A percentile compares a stretch with the other conserved stretches of the same genome.
Conservation (phyloP, 1,284 basidiomycete species). For the Cronartium ribicola region DNA sequence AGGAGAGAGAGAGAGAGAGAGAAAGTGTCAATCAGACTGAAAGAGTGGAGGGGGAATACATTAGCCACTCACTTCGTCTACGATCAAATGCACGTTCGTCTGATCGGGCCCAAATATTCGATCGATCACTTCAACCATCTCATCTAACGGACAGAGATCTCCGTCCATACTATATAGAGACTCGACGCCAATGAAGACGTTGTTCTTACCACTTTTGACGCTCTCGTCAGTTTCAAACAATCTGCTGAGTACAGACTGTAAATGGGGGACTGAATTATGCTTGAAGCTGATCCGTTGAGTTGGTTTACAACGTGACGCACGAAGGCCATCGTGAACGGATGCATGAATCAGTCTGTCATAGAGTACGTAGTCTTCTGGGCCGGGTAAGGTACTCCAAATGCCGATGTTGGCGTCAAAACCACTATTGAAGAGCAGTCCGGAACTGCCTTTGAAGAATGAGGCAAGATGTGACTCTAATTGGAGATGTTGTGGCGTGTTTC, state of each 20-base stretch:
- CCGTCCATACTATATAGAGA: conserved; percentile 52
- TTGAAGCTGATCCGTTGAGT: conserved; percentile 58
- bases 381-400: conserved; percentile 77
- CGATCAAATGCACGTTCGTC: conserved; percentile 27
- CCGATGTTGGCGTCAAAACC: conserved; percentile 92
- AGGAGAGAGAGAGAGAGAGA: conserved; percentile 22
- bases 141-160: conserved; percentile 47
- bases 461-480: conserved; percentile 66
- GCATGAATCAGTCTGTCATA: conserved; percentile 90
- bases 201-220: conserved; percentile 12
- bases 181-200: conserved; percentile 49
- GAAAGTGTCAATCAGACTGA: background rate
- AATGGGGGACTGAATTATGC: conserved; percentile 64
- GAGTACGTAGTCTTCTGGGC: conserved; percentile 70
- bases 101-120: conserved; percentile 34
- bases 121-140: conserved; percentile 42
- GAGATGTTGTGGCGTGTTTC: conserved; percentile 65
- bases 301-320: conserved; percentile 60
- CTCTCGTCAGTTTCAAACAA: conserved; percentile 9
- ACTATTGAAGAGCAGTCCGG: conserved; percentile 83
- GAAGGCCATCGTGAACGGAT: conserved; percentile 82
- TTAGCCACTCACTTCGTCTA: conserved; percentile 40
- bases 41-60: background rate
- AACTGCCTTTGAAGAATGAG: conserved; percentile 60
- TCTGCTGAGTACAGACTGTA: conserved; percentile 46